A percentile compares a stretch with the other conserved stretches of the same genome.
These are phyloP conservation scores for Boletellus ananiceps DNA, from an alignment of 768 basidiomycete species.

Conservation along the genomic window DNA sequence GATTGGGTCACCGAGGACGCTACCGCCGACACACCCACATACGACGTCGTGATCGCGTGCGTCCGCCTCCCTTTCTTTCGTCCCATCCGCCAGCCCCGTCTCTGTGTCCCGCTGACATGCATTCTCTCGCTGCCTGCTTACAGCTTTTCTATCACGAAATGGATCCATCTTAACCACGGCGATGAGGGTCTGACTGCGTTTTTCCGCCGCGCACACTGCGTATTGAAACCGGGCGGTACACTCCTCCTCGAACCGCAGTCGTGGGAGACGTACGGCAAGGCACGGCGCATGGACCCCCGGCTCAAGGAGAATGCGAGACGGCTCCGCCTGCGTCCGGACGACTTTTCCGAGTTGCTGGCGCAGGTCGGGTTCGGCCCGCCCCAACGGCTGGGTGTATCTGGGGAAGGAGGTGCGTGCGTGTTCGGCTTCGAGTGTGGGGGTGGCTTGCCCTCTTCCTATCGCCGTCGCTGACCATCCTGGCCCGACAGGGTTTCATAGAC, in stretches of 20 bases:
- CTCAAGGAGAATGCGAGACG: slow-evolving; percentile 57
- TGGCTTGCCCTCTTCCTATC: too few relatives aligned
- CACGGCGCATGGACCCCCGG: slow-evolving; percentile 59
- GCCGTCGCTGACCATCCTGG: slow-evolving; percentile 1
- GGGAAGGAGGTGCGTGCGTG: slow-evolving; percentile 56
- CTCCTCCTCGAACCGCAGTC: slow-evolving; percentile 82
- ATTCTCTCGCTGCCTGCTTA: too few relatives aligned
- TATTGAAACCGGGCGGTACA: slow-evolving; percentile 57
- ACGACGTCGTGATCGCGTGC: slow-evolving; percentile 79
- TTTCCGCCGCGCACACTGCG: slow-evolving; percentile 56
- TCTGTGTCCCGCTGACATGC: neutral
- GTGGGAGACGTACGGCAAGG: slow-evolving; percentile 82
- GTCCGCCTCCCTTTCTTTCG: too few relatives aligned
- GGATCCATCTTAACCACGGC: slow-evolving; percentile 83
- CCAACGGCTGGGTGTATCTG: slow-evolving; percentile 47
- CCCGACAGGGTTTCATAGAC: slow-evolving; percentile 23
- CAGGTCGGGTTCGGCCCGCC: slow-evolving; percentile 59
- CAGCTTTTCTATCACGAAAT: slow-evolving; percentile 77
- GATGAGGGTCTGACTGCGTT: slow-evolving; percentile 68
- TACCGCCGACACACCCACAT: slow-evolving; percentile 54
- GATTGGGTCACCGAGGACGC: slow-evolving; percentile 67
- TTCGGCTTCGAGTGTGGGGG: too few relatives aligned
- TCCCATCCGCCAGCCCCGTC: neutral
- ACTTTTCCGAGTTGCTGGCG: slow-evolving; percentile 52
- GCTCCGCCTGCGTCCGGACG: slow-evolving; percentile 57